phyloP scores from a whole-genome alignment of 2,329 filamentous ascomycete genomes.

The Huntiella bhutanensis region DNA sequence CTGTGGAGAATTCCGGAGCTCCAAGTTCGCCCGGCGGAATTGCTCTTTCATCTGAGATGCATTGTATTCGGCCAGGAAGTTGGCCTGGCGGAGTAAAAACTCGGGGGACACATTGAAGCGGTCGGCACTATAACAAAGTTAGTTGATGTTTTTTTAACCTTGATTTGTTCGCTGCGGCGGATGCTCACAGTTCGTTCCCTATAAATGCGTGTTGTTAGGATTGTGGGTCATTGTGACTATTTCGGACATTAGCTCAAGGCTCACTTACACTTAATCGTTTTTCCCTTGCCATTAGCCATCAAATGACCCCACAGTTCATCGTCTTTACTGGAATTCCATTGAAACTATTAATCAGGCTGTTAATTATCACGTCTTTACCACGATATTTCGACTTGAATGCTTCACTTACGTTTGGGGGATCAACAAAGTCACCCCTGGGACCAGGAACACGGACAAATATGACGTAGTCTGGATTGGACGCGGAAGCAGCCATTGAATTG shows the following conservation, averaged over 20 bases:
- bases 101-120: conserved; percentile 70
- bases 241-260: background rate
- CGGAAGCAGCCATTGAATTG: too few species aligned
- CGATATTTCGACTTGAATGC: conserved; percentile 15
- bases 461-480: conserved; percentile 41
- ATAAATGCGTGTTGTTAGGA: background rate
- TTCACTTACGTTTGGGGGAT: conserved; percentile 56
- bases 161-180: background rate
- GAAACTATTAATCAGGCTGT: background rate
- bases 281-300: conserved; percentile 60
- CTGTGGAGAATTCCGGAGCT: conserved; percentile 31
- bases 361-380: background rate
- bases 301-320: conserved; percentile 78
- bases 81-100: conserved; percentile 82
- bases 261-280: conserved; percentile 60
- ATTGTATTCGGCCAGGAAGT: conserved; percentile 83
- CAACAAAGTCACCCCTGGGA: conserved; percentile 67
- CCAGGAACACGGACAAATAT: conserved; percentile 85
- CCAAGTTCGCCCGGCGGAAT: conserved; percentile 55
- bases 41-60: conserved; percentile 78
- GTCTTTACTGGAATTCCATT: conserved; percentile 79
- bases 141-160: background rate
- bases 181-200: conserved; percentile 60
- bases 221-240: conserved; percentile 13
- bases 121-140: conserved; percentile 33